A percentile compares a stretch with the other conserved stretches of the same genome.
phyloP scores from a whole-genome alignment of 169 alveolate species.

The Plasmodium billcollinsi region DNA sequence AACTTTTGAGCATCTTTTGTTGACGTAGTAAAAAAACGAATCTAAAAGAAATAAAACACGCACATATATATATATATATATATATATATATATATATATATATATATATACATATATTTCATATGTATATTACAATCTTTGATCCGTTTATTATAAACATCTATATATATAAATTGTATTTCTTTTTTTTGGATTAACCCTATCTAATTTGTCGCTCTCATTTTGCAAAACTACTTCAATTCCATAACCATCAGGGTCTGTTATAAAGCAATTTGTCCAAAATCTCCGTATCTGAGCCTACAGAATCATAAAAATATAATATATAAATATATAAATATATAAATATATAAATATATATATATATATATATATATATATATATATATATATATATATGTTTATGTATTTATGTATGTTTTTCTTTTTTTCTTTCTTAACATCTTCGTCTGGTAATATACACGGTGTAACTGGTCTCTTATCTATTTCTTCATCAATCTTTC shows the following conservation, averaged over 20 bases:
- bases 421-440: conserved; percentile 8
- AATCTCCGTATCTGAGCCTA: conserved; percentile 62
- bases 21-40: conserved; percentile 66
- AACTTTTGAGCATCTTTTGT: conserved; percentile 73
- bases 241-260: conserved; percentile 76
- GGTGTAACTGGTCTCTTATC: conserved; percentile 72
- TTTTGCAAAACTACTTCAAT: conserved; percentile 56
- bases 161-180: background rate
- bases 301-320: too few species aligned
- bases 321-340: too few species aligned
- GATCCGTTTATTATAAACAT: too few species aligned
- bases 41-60: conserved; percentile 23
- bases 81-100: conserved; percentile 9
- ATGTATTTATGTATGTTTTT: too few species aligned
- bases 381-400: too few species aligned
- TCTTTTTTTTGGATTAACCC: conserved; percentile 20
- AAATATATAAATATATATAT: too few species aligned
- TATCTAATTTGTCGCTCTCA: conserved; percentile 25
- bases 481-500: conserved; percentile 66
- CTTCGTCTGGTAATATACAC: conserved; percentile 75
- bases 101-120: background rate
- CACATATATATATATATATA: conserved; percentile 13
- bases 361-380: too few species aligned
- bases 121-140: too few species aligned
- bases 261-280: conserved; percentile 60